These are phyloP conservation scores for Santalum album DNA, from an alignment of 164 flowering plant species.

Conservation along the genomic window DNA sequence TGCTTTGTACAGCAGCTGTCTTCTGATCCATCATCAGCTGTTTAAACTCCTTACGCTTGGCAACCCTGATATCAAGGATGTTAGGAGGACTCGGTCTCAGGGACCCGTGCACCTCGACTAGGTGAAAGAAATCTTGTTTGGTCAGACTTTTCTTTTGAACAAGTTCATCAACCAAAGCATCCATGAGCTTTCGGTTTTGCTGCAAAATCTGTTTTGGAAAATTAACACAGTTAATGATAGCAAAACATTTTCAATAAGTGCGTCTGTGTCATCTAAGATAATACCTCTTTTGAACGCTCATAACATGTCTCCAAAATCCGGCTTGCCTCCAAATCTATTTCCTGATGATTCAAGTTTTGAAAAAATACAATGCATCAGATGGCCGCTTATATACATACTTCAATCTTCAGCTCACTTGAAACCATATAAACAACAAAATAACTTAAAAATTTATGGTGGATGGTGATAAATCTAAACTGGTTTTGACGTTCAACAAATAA, in stretches of 20 bases:
- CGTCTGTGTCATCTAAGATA: neutral
- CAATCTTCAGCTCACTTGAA: no score
- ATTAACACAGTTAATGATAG: neutral
- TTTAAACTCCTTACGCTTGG: constrained; percentile 44
- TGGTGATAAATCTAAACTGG: no score
- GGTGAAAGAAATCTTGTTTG: constrained; percentile 59
- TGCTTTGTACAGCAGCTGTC: constrained; percentile 20
- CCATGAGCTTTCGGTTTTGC: constrained; percentile 53
- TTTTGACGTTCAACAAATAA: no score
- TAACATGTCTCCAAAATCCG: constrained; percentile 58
- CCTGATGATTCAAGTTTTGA: constrained; percentile 30
- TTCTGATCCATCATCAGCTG: constrained; percentile 31
- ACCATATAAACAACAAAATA: no score
- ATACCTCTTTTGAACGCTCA: constrained; percentile 78
- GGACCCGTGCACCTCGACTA: constrained; percentile 60
- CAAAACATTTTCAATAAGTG: neutral
- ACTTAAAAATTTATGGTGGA: no score
- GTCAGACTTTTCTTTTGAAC: constrained; percentile 62
- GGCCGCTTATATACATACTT: no score
- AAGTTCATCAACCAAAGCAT: constrained; percentile 66
- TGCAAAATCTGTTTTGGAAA: constrained; percentile 49
- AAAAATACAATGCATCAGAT: neutral
- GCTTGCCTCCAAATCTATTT: constrained; percentile 74
- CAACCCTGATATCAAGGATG: constrained; percentile 51
- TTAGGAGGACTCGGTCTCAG: constrained; percentile 53